Evolutionary conservation across 1,284 basidiomycete genomes (phyloP).

Genomic region (Exsudoporus floridanus): DNA sequence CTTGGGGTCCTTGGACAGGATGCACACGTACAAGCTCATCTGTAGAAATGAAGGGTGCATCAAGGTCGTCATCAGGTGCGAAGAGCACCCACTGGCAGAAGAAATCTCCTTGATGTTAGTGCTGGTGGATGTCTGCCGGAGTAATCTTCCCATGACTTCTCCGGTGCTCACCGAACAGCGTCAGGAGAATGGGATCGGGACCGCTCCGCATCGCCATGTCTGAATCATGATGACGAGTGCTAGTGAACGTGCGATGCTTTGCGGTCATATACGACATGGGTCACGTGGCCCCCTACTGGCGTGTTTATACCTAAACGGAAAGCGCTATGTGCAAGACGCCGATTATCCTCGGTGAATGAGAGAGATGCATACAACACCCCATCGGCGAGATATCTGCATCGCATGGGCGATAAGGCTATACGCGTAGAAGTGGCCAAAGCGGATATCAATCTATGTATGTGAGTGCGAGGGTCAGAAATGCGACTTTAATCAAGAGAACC

Average conservation of each 20-base stretch:
- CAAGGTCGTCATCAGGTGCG: conserved; percentile 85
- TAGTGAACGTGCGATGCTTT: neutral
- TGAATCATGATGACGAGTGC: neutral
- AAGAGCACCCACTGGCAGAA: conserved; percentile 91
- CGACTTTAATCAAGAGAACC: neutral
- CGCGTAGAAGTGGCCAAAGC: conserved; percentile 79
- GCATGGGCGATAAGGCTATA: conserved; percentile 60
- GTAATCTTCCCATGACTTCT: conserved; percentile 87
- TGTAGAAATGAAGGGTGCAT: conserved; percentile 84
- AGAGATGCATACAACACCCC: conserved; percentile 73
- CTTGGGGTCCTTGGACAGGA: neutral
- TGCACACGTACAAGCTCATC: conserved; percentile 77
- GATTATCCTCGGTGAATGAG: conserved; percentile 71
- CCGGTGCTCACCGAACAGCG: conserved; percentile 91
- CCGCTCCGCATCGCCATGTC: conserved; percentile 23
- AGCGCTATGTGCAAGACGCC: conserved; percentile 50
- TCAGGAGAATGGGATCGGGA: conserved; percentile 85
- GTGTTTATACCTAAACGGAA: conserved; percentile 7
- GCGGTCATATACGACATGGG: neutral
- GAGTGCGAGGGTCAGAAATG: neutral
- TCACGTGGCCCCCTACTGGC: conserved; percentile 7
- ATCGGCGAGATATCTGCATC: conserved; percentile 56
- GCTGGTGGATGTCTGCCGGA: conserved; percentile 88
- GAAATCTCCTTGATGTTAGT: conserved; percentile 92
- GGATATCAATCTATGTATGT: conserved; percentile 69